Evolutionary conservation across 2,329 filamentous ascomycete genomes (phyloP).

Genomic region (Clonostachys solani): DNA sequence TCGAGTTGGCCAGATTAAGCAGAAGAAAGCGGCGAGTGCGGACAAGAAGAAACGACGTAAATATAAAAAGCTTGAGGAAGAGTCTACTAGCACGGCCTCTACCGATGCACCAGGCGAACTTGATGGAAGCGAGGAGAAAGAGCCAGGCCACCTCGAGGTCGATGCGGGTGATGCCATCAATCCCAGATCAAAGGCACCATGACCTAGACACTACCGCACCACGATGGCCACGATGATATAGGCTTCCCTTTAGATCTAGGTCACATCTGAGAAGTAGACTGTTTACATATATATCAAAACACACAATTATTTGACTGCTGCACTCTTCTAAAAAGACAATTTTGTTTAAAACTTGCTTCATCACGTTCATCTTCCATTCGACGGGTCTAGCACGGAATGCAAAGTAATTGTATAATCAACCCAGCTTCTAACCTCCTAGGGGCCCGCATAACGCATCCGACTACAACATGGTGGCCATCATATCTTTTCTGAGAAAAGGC

Average conservation of each 20-base stretch:
- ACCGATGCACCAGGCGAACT: background rate
- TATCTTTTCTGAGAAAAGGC: slow-evolving; percentile 42
- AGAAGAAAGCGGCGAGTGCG: slow-evolving; percentile 69
- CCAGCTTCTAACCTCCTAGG: slow-evolving; percentile 42
- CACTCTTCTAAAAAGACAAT: background rate
- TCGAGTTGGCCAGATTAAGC: slow-evolving; percentile 58
- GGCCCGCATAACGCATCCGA: slow-evolving; percentile 42
- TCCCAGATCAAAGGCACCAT: background rate
- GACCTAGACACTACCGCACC: background rate
- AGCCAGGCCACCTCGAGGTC: too few relatives aligned
- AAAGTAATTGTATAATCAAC: slow-evolving; percentile 55
- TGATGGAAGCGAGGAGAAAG: background rate
- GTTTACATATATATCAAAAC: too few relatives aligned
- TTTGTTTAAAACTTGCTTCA: background rate
- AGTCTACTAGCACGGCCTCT: slow-evolving; percentile 20
- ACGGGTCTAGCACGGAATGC: slow-evolving; percentile 28
- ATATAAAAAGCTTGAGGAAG: slow-evolving; percentile 59
- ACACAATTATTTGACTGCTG: background rate
- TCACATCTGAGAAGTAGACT: too few relatives aligned
- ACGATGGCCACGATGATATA: background rate
- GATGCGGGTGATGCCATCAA: too few relatives aligned
- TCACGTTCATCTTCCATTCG: slow-evolving; percentile 15
- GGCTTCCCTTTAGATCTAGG: too few relatives aligned
- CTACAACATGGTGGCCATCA: slow-evolving; percentile 44
- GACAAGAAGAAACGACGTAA: slow-evolving; percentile 82